Base-by-base conservation (phyloP, 2,329 filamentous ascomycete genomes). In the Gremmenia infestans region DNA sequence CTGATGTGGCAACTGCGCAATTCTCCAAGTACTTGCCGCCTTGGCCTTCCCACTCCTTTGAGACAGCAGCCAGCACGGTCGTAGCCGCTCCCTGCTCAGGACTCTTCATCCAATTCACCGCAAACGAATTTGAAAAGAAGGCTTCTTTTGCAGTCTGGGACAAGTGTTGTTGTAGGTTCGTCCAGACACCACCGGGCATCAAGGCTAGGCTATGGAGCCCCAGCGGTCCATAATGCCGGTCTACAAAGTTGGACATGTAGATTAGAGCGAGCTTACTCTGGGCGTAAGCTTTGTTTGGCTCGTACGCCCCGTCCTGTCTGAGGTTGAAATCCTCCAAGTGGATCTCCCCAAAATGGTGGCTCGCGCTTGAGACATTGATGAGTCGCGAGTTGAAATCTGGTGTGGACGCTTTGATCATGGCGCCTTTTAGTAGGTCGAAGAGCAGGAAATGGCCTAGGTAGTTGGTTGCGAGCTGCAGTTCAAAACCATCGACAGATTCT, bases 381-480 rank as follows among this genome's bases (percentile, higher is more conserved):
- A 82, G 74, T 2, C 80, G 73, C 0, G 75, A 78, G 11, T 73
- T 65, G 52, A 76, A 78, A 0, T 65, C 60, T 0, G 73, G 67
- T 0, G 73, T 75, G 1, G 72, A 64, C 1, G 72, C 71, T 0
- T 70, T 62, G 0, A 81, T 64, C 17, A 82, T 65, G 0, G 71
- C 63, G 0, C 72, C 65, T 25, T 76, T 76, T 15, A 83, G 68
- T 3, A 81, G 72, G 19, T 77, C 67, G 63, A 81, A 78, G 19
- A 82, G 72, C 1, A 81, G 72, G 68, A 82, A 83, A 59, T 81
- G 77, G 19, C 70, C 73, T 2, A 84, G 69, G 62, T 82, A 76
- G 64, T 81, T 81, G 8, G 72, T 76, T 49, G 73, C 78, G 56
- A 82, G 76, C 56, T 82, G 79, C 0, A 65, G 65, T 60, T 83